A percentile compares a stretch with the other conserved stretches of the same genome.
Evolutionary conservation across 2,329 filamentous ascomycete genomes (phyloP).

Genomic region (Lachnellula cervina): DNA sequence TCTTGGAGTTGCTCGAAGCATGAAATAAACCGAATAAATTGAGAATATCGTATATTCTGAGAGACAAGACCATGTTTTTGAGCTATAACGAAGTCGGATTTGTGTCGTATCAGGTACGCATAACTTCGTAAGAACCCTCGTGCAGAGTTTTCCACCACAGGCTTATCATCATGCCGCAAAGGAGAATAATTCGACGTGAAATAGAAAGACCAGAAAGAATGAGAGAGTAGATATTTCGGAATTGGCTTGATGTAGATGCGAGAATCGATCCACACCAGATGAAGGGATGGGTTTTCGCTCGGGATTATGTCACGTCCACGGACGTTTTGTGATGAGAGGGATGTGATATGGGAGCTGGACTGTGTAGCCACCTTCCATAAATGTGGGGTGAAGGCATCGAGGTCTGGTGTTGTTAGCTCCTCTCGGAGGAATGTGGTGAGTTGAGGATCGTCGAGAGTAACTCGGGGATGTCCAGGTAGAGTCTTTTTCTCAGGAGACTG

Average conservation of each 20-base stretch:
- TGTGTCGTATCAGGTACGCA: conserved; percentile 15
- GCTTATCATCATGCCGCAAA: neutral
- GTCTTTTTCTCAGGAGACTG: neutral
- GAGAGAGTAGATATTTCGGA: conserved; percentile 24
- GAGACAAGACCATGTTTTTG: conserved; percentile 10
- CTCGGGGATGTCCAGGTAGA: neutral
- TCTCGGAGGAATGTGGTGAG: neutral
- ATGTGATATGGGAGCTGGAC: conserved; percentile 1
- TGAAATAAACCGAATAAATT: conserved; percentile 13
- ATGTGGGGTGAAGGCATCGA: neutral
- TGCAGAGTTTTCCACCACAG: conserved; percentile 2
- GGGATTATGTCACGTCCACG: conserved; percentile 27
- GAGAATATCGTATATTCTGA: conserved; percentile 2
- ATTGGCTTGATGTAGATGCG: conserved; percentile 30
- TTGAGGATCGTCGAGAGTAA: neutral
- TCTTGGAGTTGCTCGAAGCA: conserved; percentile 15
- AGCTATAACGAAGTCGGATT: conserved; percentile 22
- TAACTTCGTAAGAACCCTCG: conserved; percentile 24
- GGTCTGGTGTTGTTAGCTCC: neutral
- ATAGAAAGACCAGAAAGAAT: conserved; percentile 22
- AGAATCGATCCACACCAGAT: conserved; percentile 29
- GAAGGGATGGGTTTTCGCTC: conserved; percentile 30
- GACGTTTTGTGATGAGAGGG: conserved; percentile 29
- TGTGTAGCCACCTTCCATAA: neutral
- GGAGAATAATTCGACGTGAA: neutral